Conservation (phyloP, 2,329 filamentous ascomycete genomes). For the Fusarium denticulatum region DNA sequence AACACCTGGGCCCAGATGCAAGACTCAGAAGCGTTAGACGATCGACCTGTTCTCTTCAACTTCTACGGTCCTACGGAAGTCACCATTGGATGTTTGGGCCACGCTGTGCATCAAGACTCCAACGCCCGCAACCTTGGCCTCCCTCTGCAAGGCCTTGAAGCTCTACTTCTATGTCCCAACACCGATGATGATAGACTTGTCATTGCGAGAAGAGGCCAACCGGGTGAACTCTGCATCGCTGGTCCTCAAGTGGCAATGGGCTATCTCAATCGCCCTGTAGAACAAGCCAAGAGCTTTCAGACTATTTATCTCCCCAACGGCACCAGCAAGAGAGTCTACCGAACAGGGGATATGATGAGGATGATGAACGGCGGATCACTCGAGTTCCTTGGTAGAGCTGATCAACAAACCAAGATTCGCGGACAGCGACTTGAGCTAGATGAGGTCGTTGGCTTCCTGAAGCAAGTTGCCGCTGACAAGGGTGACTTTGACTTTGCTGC, state of each 20-base stretch:
- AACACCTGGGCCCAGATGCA: background rate
- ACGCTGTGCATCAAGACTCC: slow-evolving; percentile 5
- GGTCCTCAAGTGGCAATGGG: slow-evolving; percentile 22
- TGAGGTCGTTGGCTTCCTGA: slow-evolving; percentile 18
- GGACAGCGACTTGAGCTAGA: slow-evolving; percentile 21
- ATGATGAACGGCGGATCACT: slow-evolving; percentile 24
- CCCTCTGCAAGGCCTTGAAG: slow-evolving; percentile 5
- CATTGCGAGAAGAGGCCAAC: background rate
- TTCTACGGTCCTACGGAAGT: slow-evolving; percentile 25
- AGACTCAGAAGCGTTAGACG: accelerated
- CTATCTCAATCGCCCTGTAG: slow-evolving; percentile 6
- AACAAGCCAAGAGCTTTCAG: slow-evolving; percentile 21
- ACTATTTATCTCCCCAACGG: background rate
- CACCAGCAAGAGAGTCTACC: background rate
- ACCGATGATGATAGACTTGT: accelerated
- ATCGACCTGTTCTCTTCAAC: slow-evolving; percentile 5
- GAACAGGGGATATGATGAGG: slow-evolving; percentile 28
- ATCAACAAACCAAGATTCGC: slow-evolving; percentile 27
- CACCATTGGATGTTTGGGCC: slow-evolving; percentile 16
- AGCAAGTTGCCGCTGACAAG: background rate
- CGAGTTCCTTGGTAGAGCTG: slow-evolving; percentile 12
- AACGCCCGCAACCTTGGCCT: slow-evolving; percentile 26
- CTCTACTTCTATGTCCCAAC: background rate
- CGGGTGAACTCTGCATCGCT: slow-evolving; percentile 20
- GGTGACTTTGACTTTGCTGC: slow-evolving; percentile 16